Conservation (phyloP, 345 rosid species). For the Rubroshorea leprosula region DNA sequence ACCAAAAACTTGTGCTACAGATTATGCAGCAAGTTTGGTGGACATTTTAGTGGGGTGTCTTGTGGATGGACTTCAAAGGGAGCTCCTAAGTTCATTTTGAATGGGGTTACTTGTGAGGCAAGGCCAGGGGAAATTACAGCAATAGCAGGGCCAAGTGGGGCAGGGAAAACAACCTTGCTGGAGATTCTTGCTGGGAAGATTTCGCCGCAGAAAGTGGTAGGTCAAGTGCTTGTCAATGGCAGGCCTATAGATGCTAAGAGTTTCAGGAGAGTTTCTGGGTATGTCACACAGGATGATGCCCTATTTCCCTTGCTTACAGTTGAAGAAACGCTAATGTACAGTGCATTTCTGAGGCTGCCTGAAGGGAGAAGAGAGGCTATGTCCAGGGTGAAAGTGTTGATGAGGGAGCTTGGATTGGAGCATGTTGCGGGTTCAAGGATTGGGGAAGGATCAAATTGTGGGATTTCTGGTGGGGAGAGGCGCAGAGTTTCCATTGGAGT, state of each 20-base stretch:
- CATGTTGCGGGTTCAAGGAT: slow-evolving; percentile 55
- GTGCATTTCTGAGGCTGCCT: slow-evolving; percentile 71
- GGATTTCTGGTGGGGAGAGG: slow-evolving; percentile 89
- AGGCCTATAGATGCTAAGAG: slow-evolving; percentile 42
- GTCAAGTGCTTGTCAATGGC: slow-evolving; percentile 61
- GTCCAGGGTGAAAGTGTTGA: slow-evolving; percentile 45
- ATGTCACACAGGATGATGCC: slow-evolving; percentile 82
- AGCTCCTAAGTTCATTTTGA: slow-evolving; percentile 41
- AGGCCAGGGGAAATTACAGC: slow-evolving; percentile 64
- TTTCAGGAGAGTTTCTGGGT: slow-evolving; percentile 68
- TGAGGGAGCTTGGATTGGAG: slow-evolving; percentile 69
- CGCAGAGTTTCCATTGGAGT: slow-evolving; percentile 86
- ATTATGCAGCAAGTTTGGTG: slow-evolving; percentile 38
- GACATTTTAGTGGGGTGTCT: slow-evolving; percentile 17
- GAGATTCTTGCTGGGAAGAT: slow-evolving; percentile 80
- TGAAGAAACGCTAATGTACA: slow-evolving; percentile 74
- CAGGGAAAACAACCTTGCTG: slow-evolving; percentile 82
- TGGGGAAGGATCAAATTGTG: slow-evolving; percentile 53
- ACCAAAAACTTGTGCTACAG: slow-evolving; percentile 53
- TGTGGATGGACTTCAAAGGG: slow-evolving; percentile 17
- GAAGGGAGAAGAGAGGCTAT: slow-evolving; percentile 41
- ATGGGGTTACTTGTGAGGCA: slow-evolving; percentile 60
- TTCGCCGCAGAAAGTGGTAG: slow-evolving; percentile 33
- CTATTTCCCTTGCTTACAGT: slow-evolving; percentile 82
- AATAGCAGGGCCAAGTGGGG: slow-evolving; percentile 90